Conservation (phyloP, 768 basidiomycete genomes). For the Hortiboletus flavorubellus region DNA sequence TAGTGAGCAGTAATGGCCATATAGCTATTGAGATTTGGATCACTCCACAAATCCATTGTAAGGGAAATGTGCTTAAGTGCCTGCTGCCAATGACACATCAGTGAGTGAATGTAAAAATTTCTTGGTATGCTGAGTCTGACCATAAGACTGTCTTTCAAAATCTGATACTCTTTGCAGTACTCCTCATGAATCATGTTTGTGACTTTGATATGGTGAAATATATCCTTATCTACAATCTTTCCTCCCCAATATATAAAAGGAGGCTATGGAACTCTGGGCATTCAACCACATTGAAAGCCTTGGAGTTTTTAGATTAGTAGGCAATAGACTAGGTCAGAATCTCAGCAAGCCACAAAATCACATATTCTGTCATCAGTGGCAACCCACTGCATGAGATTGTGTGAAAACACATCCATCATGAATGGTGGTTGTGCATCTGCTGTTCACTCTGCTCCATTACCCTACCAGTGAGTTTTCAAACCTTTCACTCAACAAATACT, state of each 20-base stretch:
- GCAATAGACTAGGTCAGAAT: too few species aligned
- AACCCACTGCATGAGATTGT: background rate
- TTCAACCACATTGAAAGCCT: conserved; percentile 1
- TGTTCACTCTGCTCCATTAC: background rate
- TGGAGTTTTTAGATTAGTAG: too few species aligned
- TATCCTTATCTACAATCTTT: background rate
- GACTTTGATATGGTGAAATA: background rate
- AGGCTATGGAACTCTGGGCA: background rate
- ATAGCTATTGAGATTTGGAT: background rate
- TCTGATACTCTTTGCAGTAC: background rate
- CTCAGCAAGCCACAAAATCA: background rate
- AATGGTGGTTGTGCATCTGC: background rate
- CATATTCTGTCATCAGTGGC: background rate
- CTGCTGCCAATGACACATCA: background rate
- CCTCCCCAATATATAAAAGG: background rate
- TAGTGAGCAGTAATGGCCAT: conserved; percentile 7
- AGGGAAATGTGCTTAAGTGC: background rate
- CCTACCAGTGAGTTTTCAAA: background rate
- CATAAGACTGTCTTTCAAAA: background rate
- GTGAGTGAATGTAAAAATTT: background rate
- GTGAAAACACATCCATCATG: background rate
- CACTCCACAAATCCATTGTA: conserved; percentile 4
- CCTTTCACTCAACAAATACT: background rate
- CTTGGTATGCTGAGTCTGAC: background rate
- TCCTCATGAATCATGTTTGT: background rate